Evolutionary conservation across 257 asterid genomes (phyloP).

Genomic region (Solanum acaule): DNA sequence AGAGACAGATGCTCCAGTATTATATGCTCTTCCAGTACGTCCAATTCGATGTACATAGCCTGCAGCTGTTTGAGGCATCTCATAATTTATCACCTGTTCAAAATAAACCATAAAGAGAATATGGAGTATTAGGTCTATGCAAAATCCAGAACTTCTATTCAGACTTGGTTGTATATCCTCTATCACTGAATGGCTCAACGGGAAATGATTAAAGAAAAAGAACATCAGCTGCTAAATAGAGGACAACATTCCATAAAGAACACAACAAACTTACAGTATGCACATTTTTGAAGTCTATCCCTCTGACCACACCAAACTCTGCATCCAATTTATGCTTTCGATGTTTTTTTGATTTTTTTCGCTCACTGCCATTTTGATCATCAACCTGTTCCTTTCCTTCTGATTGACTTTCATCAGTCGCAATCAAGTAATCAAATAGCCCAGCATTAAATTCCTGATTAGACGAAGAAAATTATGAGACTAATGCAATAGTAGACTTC

Average conservation of each 20-base stretch:
- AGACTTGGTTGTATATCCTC: not conserved
- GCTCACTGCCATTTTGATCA: slow-evolving; percentile 24
- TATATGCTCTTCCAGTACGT: slow-evolving; percentile 94
- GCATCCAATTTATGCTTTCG: slow-evolving; percentile 64
- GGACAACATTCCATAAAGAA: not conserved
- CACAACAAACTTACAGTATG: slow-evolving; percentile 49
- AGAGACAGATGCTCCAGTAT: slow-evolving; percentile 91
- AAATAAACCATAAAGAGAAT: not conserved
- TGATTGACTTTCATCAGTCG: slow-evolving; percentile 59
- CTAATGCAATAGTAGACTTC: not conserved
- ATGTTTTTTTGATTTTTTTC: slow-evolving; percentile 46
- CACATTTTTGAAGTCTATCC: slow-evolving; percentile 93
- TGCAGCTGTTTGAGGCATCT: slow-evolving; percentile 75
- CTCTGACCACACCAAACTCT: slow-evolving; percentile 97
- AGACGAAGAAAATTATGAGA: slow-evolving; percentile 3
- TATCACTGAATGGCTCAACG: not conserved
- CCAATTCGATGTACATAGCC: slow-evolving; percentile 98
- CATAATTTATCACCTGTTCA: slow-evolving; percentile 74
- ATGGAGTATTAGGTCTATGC: not conserved
- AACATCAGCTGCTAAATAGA: not conserved
- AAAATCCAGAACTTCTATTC: not conserved
- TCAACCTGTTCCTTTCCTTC: slow-evolving; percentile 34
- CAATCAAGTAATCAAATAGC: slow-evolving; percentile 85
- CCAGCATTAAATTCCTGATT: slow-evolving; percentile 91
- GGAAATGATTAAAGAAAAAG: not conserved